Percentiles rank a stretch among this genome's conserved stretches.
phyloP scores from a whole-genome alignment of 768 basidiomycete species.

The Suillus variegatus region DNA sequence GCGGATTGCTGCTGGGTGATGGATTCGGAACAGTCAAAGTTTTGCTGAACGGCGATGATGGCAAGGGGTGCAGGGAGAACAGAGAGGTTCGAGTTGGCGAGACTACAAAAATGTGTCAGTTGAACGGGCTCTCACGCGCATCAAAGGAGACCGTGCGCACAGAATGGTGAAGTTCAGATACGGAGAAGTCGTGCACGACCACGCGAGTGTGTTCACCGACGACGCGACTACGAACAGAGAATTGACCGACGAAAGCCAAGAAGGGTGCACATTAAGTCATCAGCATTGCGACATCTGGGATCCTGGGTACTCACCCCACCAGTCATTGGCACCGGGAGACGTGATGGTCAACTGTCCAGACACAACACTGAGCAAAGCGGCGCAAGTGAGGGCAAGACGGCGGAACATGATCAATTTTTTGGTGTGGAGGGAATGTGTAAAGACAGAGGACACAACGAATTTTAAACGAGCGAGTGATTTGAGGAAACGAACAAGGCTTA shows the following conservation, averaged over 20 bases:
- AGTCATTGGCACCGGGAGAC: slow-evolving; percentile 44
- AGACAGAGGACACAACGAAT: slow-evolving; percentile 15
- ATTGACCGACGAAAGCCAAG: not conserved
- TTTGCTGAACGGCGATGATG: slow-evolving; percentile 51
- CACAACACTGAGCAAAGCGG: slow-evolving; percentile 40
- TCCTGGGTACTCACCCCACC: slow-evolving; percentile 58
- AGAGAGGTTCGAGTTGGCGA: slow-evolving; percentile 44
- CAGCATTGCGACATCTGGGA: not conserved
- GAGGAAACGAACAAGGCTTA: slow-evolving; percentile 12
- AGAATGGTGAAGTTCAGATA: slow-evolving; percentile 49
- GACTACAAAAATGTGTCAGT: slow-evolving; percentile 29
- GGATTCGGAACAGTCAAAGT: slow-evolving; percentile 59
- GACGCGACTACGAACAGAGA: slow-evolving; percentile 46
- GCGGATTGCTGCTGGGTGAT: slow-evolving; percentile 48
- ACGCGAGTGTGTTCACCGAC: slow-evolving; percentile 57
- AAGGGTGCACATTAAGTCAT: not conserved
- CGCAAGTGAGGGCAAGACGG: slow-evolving; percentile 35
- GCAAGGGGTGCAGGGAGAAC: slow-evolving; percentile 40
- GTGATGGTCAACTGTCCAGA: slow-evolving; percentile 47
- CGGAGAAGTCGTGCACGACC: slow-evolving; percentile 52
- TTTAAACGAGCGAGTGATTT: slow-evolving; percentile 23
- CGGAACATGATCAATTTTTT: slow-evolving; percentile 32
- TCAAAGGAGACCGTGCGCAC: slow-evolving; percentile 37
- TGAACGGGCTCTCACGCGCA: slow-evolving; percentile 11
- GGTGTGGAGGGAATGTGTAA: slow-evolving; percentile 9